phyloP scores from a whole-genome alignment of 1,284 basidiomycete genomes.

The Heterobasidion occidentale region DNA sequence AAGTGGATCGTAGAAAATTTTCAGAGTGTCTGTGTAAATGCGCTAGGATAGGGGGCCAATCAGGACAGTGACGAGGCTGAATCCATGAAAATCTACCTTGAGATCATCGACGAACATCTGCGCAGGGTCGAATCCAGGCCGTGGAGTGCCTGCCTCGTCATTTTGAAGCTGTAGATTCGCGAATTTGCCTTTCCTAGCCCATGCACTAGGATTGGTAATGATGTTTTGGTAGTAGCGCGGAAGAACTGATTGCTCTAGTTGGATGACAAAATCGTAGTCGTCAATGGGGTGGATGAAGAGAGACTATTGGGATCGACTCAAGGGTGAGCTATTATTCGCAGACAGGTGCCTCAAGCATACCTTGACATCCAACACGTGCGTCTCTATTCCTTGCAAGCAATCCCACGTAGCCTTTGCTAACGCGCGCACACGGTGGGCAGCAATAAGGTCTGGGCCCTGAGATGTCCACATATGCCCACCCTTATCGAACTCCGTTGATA shows the following conservation, averaged over 20 bases:
- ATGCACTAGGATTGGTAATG: slow-evolving; percentile 35
- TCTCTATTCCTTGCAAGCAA: slow-evolving; percentile 37
- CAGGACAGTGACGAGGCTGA: slow-evolving; percentile 5
- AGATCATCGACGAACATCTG: slow-evolving; percentile 63
- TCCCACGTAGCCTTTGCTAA: slow-evolving; percentile 70
- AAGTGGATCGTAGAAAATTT: slow-evolving; percentile 80
- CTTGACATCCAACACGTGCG: slow-evolving; percentile 40
- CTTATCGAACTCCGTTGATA: slow-evolving; percentile 77
- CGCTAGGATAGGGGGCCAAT: slow-evolving; percentile 30
- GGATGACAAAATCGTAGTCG: slow-evolving; percentile 84
- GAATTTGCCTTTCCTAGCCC: slow-evolving; percentile 40
- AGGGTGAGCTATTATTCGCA: not conserved
- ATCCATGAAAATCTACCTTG: slow-evolving; percentile 39
- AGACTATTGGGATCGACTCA: slow-evolving; percentile 31
- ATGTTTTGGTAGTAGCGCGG: slow-evolving; percentile 72
- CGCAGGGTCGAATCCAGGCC: slow-evolving; percentile 81
- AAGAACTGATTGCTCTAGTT: slow-evolving; percentile 57
- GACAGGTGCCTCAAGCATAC: slow-evolving; percentile 24
- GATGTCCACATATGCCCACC: slow-evolving; percentile 74
- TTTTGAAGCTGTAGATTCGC: slow-evolving; percentile 33
- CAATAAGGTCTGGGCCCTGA: slow-evolving; percentile 53
- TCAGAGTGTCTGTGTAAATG: slow-evolving; percentile 72
- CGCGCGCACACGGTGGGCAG: slow-evolving; percentile 62
- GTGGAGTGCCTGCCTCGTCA: slow-evolving; percentile 23
- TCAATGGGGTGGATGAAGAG: slow-evolving; percentile 80